These are phyloP conservation scores for Alternaria angustiovoidea DNA, from an alignment of 2,329 filamentous ascomycete species.

Conservation along the genomic window DNA sequence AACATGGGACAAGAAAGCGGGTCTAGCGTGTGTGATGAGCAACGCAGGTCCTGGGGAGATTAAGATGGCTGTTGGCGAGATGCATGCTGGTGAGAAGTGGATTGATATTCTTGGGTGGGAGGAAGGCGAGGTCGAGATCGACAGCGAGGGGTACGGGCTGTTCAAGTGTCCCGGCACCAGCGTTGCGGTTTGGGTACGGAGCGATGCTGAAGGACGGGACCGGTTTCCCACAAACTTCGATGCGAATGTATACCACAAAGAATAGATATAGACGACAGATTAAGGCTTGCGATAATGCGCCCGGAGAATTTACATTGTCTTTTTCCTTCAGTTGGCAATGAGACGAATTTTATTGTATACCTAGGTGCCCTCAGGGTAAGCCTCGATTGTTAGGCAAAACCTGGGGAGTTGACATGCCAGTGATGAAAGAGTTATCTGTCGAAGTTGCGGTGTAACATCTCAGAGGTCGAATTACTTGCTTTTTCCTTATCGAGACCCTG, in stretches of 20 bases:
- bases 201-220: constrained; percentile 59
- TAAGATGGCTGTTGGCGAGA: constrained; percentile 68
- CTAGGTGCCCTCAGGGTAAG: neutral
- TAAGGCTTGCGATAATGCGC: neutral
- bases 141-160: constrained; percentile 64
- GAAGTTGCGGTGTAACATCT: neutral
- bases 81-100: constrained; percentile 68
- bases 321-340: neutral
- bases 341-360: neutral
- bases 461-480: constrained; percentile 1
- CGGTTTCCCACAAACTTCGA: constrained; percentile 48
- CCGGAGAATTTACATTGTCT: neutral
- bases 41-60: constrained; percentile 54
- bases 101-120: constrained; percentile 68
- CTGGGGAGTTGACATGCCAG: neutral
- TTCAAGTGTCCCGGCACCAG: constrained; percentile 62
- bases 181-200: constrained; percentile 69
- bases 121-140: constrained; percentile 65
- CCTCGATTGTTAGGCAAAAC: neutral
- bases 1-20: constrained; percentile 59
- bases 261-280: constrained; percentile 17
- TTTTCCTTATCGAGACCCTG: constrained; percentile 5
- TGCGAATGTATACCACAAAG: constrained; percentile 45
- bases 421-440: neutral
- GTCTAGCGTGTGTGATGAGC: constrained; percentile 62